phyloP scores from a whole-genome alignment of 2,329 filamentous ascomycete genomes.

The Fusarium dimerum region DNA sequence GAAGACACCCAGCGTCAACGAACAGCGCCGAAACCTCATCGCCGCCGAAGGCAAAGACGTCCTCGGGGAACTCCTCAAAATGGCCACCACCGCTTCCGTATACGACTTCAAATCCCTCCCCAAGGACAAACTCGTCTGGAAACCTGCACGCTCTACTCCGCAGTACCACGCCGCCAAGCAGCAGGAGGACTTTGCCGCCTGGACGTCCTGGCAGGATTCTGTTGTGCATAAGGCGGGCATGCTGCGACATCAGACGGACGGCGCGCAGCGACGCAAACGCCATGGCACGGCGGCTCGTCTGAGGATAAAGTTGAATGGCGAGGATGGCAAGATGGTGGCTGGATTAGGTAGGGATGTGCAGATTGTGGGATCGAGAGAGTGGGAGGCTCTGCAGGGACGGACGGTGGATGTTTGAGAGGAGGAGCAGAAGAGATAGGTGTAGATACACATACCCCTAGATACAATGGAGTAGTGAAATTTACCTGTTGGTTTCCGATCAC shows the following conservation, averaged over 20 bases:
- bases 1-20: conserved; percentile 43
- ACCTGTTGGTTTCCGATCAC: conserved; percentile 9
- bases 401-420: conserved; percentile 33
- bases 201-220: conserved; percentile 58
- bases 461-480: conserved; percentile 9
- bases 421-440: conserved; percentile 8
- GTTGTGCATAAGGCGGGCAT: conserved; percentile 56
- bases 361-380: conserved; percentile 56
- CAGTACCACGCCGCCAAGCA: conserved; percentile 67
- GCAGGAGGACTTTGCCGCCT: conserved; percentile 64
- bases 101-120: conserved; percentile 61
- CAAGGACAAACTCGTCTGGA: conserved; percentile 65
- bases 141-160: conserved; percentile 62
- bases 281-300: conserved; percentile 47
- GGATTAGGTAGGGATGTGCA: conserved; percentile 45
- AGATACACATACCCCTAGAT: conserved; percentile 26
- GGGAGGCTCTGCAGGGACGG: conserved; percentile 54
- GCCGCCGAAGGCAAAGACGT: conserved; percentile 64
- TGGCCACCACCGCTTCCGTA: conserved; percentile 57
- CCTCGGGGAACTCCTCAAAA: conserved; percentile 63
- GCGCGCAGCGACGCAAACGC: conserved; percentile 24
- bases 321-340: conserved; percentile 45
- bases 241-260: conserved; percentile 24
- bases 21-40: conserved; percentile 54
- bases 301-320: conserved; percentile 51